Conservation (phyloP, 1,284 basidiomycete genomes). For the Cystobasidium pallidum region DNA sequence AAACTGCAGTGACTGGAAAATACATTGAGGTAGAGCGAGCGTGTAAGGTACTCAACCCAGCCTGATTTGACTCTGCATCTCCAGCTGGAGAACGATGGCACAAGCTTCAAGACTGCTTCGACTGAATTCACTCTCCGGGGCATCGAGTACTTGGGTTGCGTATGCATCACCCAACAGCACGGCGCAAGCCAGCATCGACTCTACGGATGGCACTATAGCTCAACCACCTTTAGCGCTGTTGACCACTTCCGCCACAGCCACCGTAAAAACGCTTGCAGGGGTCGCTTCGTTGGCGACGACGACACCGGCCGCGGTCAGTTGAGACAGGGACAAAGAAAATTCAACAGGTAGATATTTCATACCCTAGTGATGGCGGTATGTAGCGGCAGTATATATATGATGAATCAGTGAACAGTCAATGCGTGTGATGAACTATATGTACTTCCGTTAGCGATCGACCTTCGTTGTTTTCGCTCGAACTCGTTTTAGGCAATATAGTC, state of each 20-base stretch:
- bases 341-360: too few relatives aligned
- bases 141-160: conserved; percentile 20
- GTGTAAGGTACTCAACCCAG: too few relatives aligned
- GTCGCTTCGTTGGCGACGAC: neutral
- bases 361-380: too few relatives aligned
- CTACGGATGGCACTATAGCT: neutral
- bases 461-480: too few relatives aligned
- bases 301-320: neutral
- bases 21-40: conserved; percentile 12
- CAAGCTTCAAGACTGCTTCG: conserved; percentile 20
- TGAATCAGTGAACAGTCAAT: too few relatives aligned
- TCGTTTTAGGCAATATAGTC: too few relatives aligned
- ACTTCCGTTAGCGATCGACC: too few relatives aligned
- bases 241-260: neutral
- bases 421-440: too few relatives aligned
- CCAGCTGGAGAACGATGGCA: conserved; percentile 20
- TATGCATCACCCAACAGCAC: neutral
- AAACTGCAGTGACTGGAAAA: conserved; percentile 5
- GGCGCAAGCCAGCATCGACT: neutral
- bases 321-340: too few relatives aligned
- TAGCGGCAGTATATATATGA: too few relatives aligned
- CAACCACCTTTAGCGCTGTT: neutral
- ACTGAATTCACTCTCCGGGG: conserved; percentile 11
- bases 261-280: neutral
- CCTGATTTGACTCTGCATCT: too few relatives aligned